Base-by-base conservation (phyloP, 495 filamentous ascomycete species). In the Penicillium angulare region DNA sequence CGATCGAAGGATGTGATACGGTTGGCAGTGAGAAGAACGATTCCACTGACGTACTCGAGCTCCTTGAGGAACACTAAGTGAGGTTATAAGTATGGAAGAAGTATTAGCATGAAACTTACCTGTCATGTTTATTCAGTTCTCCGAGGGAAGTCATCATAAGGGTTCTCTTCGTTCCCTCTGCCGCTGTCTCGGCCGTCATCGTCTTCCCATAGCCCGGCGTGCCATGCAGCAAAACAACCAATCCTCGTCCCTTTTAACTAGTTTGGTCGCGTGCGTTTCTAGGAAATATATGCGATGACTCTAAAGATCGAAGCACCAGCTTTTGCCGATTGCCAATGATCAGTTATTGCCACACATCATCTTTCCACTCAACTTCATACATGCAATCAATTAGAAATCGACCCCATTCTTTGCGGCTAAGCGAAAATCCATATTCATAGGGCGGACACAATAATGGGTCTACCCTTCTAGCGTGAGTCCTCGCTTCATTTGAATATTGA, bases 1-100 rank as follows among this genome's bases (percentile, higher is more conserved):
- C 26, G 24, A 18, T 50, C 47, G 33, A 50, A 50, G 3, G 36
- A 43, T 4, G 17, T 43, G 29, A 50, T 50, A 7, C 39, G 27
- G n/a, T 50, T 50, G 7, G 47, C 43, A 0, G 47, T 50, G 7
- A 50, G 38, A 17, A 50, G 43, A 10, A 50, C 47, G 7, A 46
- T 46, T 2, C 43, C 43, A 15, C 29, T 17, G 26, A 33, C 33
- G n/a, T 46, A 46, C 15, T 46, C 43, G 2, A 46, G 27, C 5
- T 33, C 43, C 9, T 34, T 32, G 7, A 46, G 16, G 20, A 46
- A 46, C 9, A 46, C 43, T 46, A 33, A n/a, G 15, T 20, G 13
- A 31, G n/a, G n/a, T n/a, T n/a, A n/a, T n/a, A n/a, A n/a, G n/a
- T n/a, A n/a, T n/a, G n/a, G n/a, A n/a, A n/a, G n/a, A n/a, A n/a